Evolutionary conservation across 2,329 filamentous ascomycete species (phyloP), one percentile per base, ranked within the genome.

Genomic region (Colletotrichum lindemuthianum): DNA sequence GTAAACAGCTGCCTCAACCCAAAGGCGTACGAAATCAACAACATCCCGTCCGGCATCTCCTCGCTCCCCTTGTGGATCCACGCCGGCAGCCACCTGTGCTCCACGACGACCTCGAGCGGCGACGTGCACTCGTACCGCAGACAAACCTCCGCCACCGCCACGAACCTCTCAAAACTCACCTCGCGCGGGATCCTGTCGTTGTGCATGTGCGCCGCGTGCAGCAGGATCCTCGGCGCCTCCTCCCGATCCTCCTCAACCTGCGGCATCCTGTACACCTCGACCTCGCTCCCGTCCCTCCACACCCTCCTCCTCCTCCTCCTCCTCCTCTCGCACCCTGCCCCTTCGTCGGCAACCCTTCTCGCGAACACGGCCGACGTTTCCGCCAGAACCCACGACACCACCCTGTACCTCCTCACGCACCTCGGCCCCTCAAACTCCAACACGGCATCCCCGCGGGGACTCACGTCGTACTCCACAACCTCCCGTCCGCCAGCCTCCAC

Each of bases 11-110:
- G 73, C 9, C 81, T 74, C 13, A 81, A 69, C 4, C 84, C 83
- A 70, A 86, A 86, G 0, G 80, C 81, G 67, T 84, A 86, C 67
- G 81, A 82, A 50, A 86, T 84, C 13, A 85, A 73, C 53, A 86
- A 69, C 2, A 85, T 76, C 0, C 81, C 84, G 45, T 82, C 82
- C 0, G 82, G 77, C 76, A 82, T 81, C 45, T 81, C 77, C n/a
- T 83, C 80, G 1, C 76, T 78, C 2, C 79, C 79, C 59, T 76
- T 77, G 65, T 82, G 78, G 69, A 82, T 76, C 84, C 83, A 86
- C 47, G 82, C 77, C 1, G 82, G 82, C 15, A 86, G 68, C 84
- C 84, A 86, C 41, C 75, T 69, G 65, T 84, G 79, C 65, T 85
- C 82, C 5, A 86, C 83, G 8, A 80, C 70, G 6, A 82, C 66